phyloP scores from a whole-genome alignment of 495 filamentous ascomycete species.

The Arthonia radiata region DNA sequence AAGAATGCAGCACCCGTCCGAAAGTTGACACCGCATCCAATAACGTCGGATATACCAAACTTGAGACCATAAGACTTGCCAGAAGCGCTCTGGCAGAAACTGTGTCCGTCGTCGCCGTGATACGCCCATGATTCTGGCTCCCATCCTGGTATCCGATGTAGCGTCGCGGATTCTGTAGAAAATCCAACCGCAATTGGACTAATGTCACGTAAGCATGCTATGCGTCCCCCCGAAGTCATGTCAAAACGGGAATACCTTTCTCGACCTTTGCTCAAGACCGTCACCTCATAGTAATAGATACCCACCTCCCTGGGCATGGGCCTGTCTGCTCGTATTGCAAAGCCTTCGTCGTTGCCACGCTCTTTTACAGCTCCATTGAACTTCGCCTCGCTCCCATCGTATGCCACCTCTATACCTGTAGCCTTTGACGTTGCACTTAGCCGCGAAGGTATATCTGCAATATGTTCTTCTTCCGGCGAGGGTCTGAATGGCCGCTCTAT shows the following conservation, averaged over 20 bases:
- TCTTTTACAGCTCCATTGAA: conserved; percentile 37
- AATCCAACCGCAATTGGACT: conserved; percentile 82
- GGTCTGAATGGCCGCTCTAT: conserved; percentile 55
- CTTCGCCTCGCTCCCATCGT: conserved; percentile 55
- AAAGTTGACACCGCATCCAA: conserved; percentile 91
- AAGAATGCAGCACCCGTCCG: conserved; percentile 70
- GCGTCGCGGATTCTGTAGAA: conserved; percentile 41
- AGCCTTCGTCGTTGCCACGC: conserved; percentile 63
- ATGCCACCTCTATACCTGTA: conserved; percentile 42
- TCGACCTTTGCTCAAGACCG: conserved; percentile 58
- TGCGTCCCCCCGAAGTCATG: neutral
- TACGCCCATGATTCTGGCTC: conserved; percentile 93
- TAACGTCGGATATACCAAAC: conserved; percentile 51
- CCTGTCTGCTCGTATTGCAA: conserved; percentile 61
- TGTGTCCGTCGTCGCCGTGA: conserved; percentile 86
- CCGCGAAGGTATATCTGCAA: conserved; percentile 48
- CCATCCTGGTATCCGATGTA: conserved; percentile 81
- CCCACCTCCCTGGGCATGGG: conserved; percentile 81
- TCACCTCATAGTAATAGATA: conserved; percentile 91
- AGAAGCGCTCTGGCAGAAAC: conserved; percentile 47
- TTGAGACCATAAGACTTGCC: conserved; percentile 55
- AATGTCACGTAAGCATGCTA: conserved; percentile 7
- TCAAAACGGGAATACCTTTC: conserved; percentile 55
- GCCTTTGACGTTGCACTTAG: conserved; percentile 67
- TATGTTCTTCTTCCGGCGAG: conserved; percentile 24